Evolutionary conservation across 2,329 filamentous ascomycete species (phyloP).

Genomic region (Trichoderma atrobrunneum): DNA sequence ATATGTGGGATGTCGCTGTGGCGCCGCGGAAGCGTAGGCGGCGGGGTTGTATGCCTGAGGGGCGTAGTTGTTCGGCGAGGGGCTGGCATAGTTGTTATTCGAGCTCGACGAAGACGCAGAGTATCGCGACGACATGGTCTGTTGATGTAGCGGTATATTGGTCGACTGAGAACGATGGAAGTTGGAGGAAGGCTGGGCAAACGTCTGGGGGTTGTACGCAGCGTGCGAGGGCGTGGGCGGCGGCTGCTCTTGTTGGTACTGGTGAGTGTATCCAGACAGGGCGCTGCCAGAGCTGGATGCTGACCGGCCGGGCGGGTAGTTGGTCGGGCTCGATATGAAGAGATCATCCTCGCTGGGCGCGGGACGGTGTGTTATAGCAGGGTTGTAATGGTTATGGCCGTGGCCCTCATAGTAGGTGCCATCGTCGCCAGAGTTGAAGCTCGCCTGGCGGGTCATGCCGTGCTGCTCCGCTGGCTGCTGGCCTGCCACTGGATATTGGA

Average conservation of each 20-base stretch:
- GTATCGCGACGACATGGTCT: constrained; percentile 37
- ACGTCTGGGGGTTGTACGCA: constrained; percentile 71
- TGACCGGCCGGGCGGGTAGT: constrained; percentile 28
- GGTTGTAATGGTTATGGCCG: constrained; percentile 19
- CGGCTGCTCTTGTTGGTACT: constrained; percentile 47
- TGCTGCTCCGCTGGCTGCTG: constrained; percentile 34
- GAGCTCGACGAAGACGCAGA: constrained; percentile 34
- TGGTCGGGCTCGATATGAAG: constrained; percentile 54
- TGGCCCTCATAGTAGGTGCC: constrained; percentile 46
- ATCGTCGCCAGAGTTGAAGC: constrained; percentile 77
- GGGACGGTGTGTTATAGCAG: constrained; percentile 24
- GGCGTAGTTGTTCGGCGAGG: constrained; percentile 45
- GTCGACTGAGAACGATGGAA: constrained; percentile 50
- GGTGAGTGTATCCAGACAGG: constrained; percentile 51
- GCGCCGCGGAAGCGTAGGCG: constrained; percentile 51
- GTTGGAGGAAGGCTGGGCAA: constrained; percentile 37
- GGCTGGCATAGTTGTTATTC: constrained; percentile 35
- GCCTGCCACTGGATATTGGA: constrained; percentile 57
- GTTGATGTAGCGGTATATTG: constrained; percentile 47
- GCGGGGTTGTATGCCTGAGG: constrained; percentile 59
- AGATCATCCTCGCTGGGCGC: constrained; percentile 54
- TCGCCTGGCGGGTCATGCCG: constrained; percentile 54
- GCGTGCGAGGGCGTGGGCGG: constrained; percentile 43
- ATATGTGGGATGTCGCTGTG: constrained; percentile 52
- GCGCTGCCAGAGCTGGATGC: constrained; percentile 47